These are phyloP conservation scores for Antrodiella citrinella DNA, from an alignment of 768 basidiomycete genomes.

Conservation along the genomic window DNA sequence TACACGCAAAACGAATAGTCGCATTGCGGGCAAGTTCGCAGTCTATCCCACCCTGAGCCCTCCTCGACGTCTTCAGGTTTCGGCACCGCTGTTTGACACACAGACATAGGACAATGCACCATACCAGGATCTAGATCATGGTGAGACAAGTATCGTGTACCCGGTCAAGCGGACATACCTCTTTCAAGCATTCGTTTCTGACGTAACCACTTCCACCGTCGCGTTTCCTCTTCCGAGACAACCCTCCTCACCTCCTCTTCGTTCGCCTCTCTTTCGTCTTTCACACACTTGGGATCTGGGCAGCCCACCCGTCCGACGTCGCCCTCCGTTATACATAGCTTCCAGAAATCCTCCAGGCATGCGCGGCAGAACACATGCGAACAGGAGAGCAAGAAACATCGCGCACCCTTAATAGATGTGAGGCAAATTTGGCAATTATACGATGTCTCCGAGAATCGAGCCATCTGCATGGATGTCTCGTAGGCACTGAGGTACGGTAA, in stretches of 20 bases:
- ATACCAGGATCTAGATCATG: slow-evolving; percentile 71
- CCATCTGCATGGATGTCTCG: slow-evolving; percentile 37
- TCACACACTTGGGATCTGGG: slow-evolving; percentile 76
- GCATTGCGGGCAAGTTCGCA: slow-evolving; percentile 67
- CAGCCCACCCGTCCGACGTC: slow-evolving; percentile 71
- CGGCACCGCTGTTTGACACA: slow-evolving; percentile 76
- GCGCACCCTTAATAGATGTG: slow-evolving; percentile 61
- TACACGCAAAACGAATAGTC: slow-evolving; percentile 76
- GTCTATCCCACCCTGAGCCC: slow-evolving; percentile 62
- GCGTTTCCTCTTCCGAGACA: slow-evolving; percentile 53
- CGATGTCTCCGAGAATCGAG: slow-evolving; percentile 53
- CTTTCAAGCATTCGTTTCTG: slow-evolving; percentile 66
- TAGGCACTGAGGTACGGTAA: slow-evolving; percentile 38
- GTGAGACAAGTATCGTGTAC: background rate
- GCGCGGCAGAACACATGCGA: slow-evolving; percentile 77
- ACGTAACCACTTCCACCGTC: slow-evolving; percentile 72
- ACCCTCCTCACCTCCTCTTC: slow-evolving; percentile 71
- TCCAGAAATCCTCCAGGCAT: slow-evolving; percentile 80
- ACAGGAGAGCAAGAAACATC: slow-evolving; percentile 65
- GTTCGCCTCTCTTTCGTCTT: slow-evolving; percentile 45
- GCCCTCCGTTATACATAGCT: slow-evolving; percentile 72
- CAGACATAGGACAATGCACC: slow-evolving; percentile 70
- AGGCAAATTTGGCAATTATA: slow-evolving; percentile 77
- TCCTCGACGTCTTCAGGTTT: slow-evolving; percentile 42
- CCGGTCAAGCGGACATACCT: slow-evolving; percentile 36